Conservation (phyloP, 257 asterid species). For the Primulina huaijiensis region DNA sequence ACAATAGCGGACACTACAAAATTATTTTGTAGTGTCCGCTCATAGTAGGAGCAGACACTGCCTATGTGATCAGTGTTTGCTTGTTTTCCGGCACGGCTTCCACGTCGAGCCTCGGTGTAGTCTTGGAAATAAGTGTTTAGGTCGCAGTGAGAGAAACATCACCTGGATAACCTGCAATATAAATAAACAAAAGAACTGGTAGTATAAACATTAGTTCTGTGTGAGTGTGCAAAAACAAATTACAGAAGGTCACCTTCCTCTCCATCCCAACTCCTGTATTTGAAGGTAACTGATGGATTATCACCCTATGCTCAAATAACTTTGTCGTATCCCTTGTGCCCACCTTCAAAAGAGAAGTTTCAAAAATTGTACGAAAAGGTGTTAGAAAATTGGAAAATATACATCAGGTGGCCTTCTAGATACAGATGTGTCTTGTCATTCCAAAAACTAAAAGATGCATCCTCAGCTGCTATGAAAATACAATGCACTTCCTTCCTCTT, state of each 20-base stretch:
- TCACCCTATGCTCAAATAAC: conserved; percentile 90
- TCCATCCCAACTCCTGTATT: conserved; percentile 76
- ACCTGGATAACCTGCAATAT: conserved; percentile 80
- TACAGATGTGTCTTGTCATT: too few species aligned
- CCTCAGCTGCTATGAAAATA: too few species aligned
- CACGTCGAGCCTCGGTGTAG: conserved; percentile 89
- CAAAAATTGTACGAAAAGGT: too few species aligned
- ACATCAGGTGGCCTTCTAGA: too few species aligned
- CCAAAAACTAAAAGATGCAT: too few species aligned
- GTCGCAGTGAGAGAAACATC: conserved; percentile 70
- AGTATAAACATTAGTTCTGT: neutral
- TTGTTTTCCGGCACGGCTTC: conserved; percentile 75
- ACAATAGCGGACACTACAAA: too few species aligned
- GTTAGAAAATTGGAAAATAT: too few species aligned
- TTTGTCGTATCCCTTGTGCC: conserved; percentile 91
- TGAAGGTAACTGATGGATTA: conserved; percentile 81
- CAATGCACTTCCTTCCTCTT: too few species aligned
- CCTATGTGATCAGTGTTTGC: conserved; percentile 56
- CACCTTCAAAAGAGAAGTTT: conserved; percentile 64
- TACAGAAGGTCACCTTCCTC: conserved; percentile 67
- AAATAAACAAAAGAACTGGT: conserved; percentile 21
- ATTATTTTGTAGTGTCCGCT: too few species aligned
- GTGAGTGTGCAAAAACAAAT: neutral
- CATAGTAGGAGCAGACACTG: too few species aligned
- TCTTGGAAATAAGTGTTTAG: conserved; percentile 66